phyloP scores from a whole-genome alignment of 495 filamentous ascomycete species.

The Talaromyces liani region DNA sequence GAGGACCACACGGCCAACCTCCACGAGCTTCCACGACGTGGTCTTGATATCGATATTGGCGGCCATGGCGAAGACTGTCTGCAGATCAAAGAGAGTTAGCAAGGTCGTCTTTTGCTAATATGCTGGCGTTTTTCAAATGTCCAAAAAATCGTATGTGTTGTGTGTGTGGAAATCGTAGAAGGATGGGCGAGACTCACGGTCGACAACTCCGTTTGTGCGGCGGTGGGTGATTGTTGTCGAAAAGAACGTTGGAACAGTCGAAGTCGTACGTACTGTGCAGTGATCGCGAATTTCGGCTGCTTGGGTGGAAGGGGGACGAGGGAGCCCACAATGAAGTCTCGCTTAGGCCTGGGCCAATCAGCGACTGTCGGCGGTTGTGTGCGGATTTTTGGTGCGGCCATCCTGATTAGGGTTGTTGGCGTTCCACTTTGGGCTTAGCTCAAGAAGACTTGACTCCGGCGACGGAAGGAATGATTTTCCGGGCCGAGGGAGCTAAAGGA shows the following conservation, averaged over 20 bases:
- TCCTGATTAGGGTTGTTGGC: conserved; percentile 11
- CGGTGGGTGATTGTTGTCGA: conserved; percentile 38
- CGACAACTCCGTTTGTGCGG: conserved; percentile 36
- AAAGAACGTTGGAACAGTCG: conserved; percentile 32
- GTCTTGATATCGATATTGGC: conserved; percentile 64
- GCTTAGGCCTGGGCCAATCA: conserved; percentile 26
- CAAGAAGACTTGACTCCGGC: not conserved
- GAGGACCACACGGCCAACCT: conserved; percentile 93
- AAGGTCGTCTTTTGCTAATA: not conserved
- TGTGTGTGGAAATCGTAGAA: not conserved
- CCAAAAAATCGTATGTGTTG: not conserved
- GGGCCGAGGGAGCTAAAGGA: not conserved
- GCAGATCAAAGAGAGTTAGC: conserved; percentile 1
- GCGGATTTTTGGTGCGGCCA: conserved; percentile 32
- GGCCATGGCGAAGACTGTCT: conserved; percentile 47
- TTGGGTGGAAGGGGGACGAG: not conserved
- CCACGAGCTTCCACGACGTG: conserved; percentile 81
- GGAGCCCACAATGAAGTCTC: conserved; percentile 26
- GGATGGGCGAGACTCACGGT: conserved; percentile 31
- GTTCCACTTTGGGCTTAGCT: not conserved
- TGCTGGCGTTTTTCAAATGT: not conserved
- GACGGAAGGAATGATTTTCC: not conserved
- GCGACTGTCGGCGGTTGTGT: conserved; percentile 15
- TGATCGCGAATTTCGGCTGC: conserved; percentile 37
- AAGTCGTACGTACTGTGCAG: conserved; percentile 26